These are phyloP conservation scores for Litchi chinensis DNA, from an alignment of 345 rosid species.

Conservation along the genomic window DNA sequence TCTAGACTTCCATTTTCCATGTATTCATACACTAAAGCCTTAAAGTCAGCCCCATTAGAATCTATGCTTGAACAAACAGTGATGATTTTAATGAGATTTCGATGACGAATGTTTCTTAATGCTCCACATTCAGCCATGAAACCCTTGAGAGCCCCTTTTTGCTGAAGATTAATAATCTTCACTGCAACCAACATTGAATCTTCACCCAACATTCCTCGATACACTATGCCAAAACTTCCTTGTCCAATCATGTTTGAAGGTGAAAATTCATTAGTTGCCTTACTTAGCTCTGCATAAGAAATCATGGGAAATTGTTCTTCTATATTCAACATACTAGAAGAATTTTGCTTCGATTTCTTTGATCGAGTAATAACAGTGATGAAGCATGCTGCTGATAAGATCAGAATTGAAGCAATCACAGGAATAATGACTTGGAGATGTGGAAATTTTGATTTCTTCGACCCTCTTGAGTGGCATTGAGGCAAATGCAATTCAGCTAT, in stretches of 20 bases:
- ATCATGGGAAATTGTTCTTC: neutral
- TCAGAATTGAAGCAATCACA: neutral
- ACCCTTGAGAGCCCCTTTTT: constrained; percentile 42
- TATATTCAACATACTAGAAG: neutral
- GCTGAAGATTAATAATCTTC: constrained; percentile 42
- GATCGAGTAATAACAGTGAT: neutral
- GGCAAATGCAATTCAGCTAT: constrained; percentile 15
- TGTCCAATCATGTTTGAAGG: constrained; percentile 25
- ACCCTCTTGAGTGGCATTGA: neutral
- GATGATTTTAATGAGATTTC: constrained; percentile 47
- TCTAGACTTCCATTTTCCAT: constrained; percentile 32
- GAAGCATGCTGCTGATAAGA: neutral
- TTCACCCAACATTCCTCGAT: constrained; percentile 30
- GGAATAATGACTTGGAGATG: neutral
- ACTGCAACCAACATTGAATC: constrained; percentile 11
- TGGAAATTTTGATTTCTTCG: constrained; percentile 5
- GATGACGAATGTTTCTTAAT: constrained; percentile 34
- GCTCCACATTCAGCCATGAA: constrained; percentile 52
- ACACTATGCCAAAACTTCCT: constrained; percentile 30
- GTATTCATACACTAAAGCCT: constrained; percentile 28
- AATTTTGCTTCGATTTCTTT: neutral
- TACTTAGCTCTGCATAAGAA: neutral
- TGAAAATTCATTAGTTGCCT: constrained; percentile 36
- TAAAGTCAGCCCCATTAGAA: constrained; percentile 12
- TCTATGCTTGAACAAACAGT: constrained; percentile 33